Base-by-base conservation (phyloP, 1,284 basidiomycete genomes). In the Schizophyllum commune region DNA sequence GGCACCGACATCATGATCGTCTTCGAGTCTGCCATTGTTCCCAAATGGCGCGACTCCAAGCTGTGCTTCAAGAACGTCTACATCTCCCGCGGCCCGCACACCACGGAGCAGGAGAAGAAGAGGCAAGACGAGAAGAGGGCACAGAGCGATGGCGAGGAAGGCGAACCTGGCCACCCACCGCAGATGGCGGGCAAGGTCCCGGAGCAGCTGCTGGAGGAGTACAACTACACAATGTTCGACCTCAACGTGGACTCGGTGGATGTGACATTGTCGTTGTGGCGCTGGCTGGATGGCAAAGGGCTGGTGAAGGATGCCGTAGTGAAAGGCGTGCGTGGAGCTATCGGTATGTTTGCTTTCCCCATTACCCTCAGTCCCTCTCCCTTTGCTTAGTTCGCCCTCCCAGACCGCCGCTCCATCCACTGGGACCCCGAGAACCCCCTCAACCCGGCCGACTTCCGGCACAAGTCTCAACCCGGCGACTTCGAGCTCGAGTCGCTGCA, bases 1-100 rank as follows among this genome's bases (percentile, higher is more conserved):
- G 91, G 96, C 71, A 97, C 95, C 0, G 97, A 97, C 0, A 88
- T 97, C 55, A 95, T 88, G 4, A 90, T 99, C 66, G 92, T 97
- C 58, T 99, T 98, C 72, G 96, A 98, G 74, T 95, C 92, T 6
- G 97, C 97, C 32, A 96, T 99, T 67, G 95, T 99, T 4, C 96
- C 96, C 2, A 95, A 95, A 72, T 98, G 96, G 94, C 93, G 93
- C 63, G 93, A 96, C 68, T 96, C 93, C 15, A 88, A 90, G 20
- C 92, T 99, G 64, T 94, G 94, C 1, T 97, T 99, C 81, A 93
- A 94, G 70, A 98, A 98, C 67, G 96, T 99, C 55, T 98, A 94
- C 69, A 82, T 99, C 55, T 96, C 94, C 11, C 86, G 94, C 2
- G 83, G 94, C 5, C 90, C 92, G 1, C 55, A 2, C 9, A 53